phyloP scores from a whole-genome alignment of 352 stramenopile genomes.

The Globisporangium middletonii region DNA sequence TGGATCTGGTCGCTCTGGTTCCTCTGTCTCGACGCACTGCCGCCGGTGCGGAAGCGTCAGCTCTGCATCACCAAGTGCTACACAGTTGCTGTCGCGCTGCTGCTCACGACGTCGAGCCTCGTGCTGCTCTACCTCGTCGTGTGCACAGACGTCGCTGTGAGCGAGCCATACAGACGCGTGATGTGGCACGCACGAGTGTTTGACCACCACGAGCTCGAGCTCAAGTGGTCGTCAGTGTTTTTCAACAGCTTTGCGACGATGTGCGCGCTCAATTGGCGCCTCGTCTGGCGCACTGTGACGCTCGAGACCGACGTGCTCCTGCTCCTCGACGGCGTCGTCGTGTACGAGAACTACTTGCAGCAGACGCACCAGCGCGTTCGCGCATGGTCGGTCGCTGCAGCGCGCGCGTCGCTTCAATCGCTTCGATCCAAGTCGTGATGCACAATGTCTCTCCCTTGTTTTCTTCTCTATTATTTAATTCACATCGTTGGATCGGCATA shows the following conservation, averaged over 20 bases:
- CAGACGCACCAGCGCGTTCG: no score
- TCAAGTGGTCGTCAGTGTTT: conserved; percentile 20
- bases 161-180: not conserved
- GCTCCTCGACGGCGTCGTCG: conserved; percentile 16
- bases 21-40: conserved; percentile 17
- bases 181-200: no score
- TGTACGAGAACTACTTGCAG: conserved; percentile 13
- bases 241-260: conserved; percentile 15
- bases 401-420: no score
- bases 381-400: no score
- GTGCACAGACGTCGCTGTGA: conserved; percentile 6
- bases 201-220: not conserved
- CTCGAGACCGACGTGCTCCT: conserved; percentile 15
- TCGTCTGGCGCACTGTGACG: conserved; percentile 14
- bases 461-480: no score
- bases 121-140: not conserved
- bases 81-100: conserved; percentile 2
- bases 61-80: conserved; percentile 3
- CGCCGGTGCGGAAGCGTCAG: conserved; percentile 9
- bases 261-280: conserved; percentile 12
- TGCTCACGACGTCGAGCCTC: not conserved
- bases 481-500: no score
- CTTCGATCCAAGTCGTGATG: no score
- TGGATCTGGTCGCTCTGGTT: conserved; percentile 19
- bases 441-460: no score